Evolutionary conservation across 352 stramenopile species (phyloP), one percentile per base, ranked within the genome.

Genomic region (Globisporangium cederbergense): DNA sequence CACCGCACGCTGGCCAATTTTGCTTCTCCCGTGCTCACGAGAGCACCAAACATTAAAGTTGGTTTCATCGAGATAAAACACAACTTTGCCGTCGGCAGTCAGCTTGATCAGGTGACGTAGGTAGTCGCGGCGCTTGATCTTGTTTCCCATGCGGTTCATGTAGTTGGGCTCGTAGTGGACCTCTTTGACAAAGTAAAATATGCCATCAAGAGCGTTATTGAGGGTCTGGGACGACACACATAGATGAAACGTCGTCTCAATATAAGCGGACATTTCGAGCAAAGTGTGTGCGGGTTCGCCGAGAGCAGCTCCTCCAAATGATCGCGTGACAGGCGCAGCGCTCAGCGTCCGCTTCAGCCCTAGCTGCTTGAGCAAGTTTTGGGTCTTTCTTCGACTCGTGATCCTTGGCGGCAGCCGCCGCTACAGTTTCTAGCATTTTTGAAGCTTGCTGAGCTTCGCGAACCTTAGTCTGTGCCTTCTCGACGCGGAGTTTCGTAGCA

Each of bases 1-100:
- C 42, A 16, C 14, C 42, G 42, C 42, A 20, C 42, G 42, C 42
- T 49, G 42, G 13, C 14, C 42, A 49, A 49, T 20, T 16, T 49
- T 49, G 42, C 42, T 49, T 49, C 42, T 49, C n/a, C 42, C 16
- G 42, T 49, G 9, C 42, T 9, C 1, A 20, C 42, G 42, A 49
- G 14, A 49, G 42, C 42, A 49, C 42, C 42, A 49, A 49, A 49
- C 42, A 49, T 49, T 49, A 49, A 49, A 49, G 42, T 49, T 49
- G 11, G 16, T 49, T 49, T 25, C 42, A 49, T 49, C 42, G 7
- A 49, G 42, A 20, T 49, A 49, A 20, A 49, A 49, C 14, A 49
- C 42, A 49, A n/a, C 14, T 20, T 49, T 4, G 14, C 42, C 14
- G 42, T 25, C 2, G 14, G 42, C 42, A 49, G 42, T 25, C 1